A percentile compares a stretch with the other conserved stretches of the same genome.
phyloP scores from a whole-genome alignment of 257 asterid species.

The Penstemon barbatus region DNA sequence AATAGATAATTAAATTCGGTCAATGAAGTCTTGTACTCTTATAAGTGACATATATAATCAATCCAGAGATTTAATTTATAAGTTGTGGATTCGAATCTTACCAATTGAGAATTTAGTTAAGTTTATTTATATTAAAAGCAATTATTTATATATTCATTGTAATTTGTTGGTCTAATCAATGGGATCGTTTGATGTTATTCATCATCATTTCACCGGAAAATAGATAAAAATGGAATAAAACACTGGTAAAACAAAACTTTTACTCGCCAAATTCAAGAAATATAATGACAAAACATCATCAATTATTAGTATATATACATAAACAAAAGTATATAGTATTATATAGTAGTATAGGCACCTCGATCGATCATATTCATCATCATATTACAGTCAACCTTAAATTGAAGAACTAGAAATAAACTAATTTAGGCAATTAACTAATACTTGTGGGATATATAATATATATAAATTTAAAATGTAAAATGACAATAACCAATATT shows the following conservation, averaged over 20 bases:
- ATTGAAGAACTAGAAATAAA: constrained; percentile 15
- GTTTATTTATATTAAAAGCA: too few relatives aligned
- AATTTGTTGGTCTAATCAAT: neutral
- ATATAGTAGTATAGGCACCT: constrained; percentile 1
- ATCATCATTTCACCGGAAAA: neutral
- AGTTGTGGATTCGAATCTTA: too few relatives aligned
- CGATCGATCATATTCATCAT: constrained; percentile 11
- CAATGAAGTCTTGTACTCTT: too few relatives aligned
- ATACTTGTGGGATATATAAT: neutral
- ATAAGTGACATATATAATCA: too few relatives aligned
- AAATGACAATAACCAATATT: neutral
- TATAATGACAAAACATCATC: constrained; percentile 12
- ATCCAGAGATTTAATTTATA: too few relatives aligned
- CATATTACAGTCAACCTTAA: constrained; percentile 33
- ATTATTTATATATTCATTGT: too few relatives aligned
- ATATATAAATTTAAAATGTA: neutral
- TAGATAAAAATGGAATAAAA: neutral
- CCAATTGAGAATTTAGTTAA: too few relatives aligned
- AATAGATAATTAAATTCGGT: neutral
- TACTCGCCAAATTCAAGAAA: neutral
- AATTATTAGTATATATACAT: neutral
- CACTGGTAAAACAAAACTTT: neutral
- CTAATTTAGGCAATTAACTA: constrained; percentile 11
- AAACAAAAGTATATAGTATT: neutral
- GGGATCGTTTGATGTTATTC: neutral